phyloP scores from a whole-genome alignment of 805 yeast species.

The Teunomyces cretensis region DNA sequence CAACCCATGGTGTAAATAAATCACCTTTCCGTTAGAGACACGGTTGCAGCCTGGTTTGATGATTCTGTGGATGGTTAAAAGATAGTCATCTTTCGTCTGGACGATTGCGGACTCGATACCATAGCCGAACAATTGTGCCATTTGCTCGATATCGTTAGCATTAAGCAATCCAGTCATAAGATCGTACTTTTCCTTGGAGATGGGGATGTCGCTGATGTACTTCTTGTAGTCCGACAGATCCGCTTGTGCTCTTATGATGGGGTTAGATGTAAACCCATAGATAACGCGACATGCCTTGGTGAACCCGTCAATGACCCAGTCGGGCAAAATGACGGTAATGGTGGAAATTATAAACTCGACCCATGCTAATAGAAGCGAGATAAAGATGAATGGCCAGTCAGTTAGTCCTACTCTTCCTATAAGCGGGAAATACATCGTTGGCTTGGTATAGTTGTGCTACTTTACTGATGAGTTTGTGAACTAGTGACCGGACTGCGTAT shows the following conservation, averaged over 20 bases:
- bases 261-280: constrained; percentile 28
- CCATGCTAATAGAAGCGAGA: constrained; percentile 49
- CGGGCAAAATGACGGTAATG: constrained; percentile 48
- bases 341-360: constrained; percentile 46
- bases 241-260: constrained; percentile 13
- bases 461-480: neutral
- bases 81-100: constrained; percentile 71
- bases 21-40: constrained; percentile 42
- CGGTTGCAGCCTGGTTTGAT: constrained; percentile 24
- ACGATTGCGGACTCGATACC: constrained; percentile 75
- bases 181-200: constrained; percentile 22
- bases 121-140: constrained; percentile 70
- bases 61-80: constrained; percentile 73
- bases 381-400: constrained; percentile 50
- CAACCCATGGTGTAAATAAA: constrained; percentile 88
- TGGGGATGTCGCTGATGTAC: constrained; percentile 20
- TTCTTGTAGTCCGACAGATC: constrained; percentile 19
- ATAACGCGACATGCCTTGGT: constrained; percentile 28
- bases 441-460: neutral
- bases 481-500: constrained; percentile 1
- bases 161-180: constrained; percentile 40
- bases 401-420: constrained; percentile 41
- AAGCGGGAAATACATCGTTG: constrained; percentile 9
- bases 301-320: constrained; percentile 33
- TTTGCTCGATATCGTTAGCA: constrained; percentile 57